Base-by-base conservation (phyloP, 176 grass and related monocot species). In the Oropetium thomaeum region DNA sequence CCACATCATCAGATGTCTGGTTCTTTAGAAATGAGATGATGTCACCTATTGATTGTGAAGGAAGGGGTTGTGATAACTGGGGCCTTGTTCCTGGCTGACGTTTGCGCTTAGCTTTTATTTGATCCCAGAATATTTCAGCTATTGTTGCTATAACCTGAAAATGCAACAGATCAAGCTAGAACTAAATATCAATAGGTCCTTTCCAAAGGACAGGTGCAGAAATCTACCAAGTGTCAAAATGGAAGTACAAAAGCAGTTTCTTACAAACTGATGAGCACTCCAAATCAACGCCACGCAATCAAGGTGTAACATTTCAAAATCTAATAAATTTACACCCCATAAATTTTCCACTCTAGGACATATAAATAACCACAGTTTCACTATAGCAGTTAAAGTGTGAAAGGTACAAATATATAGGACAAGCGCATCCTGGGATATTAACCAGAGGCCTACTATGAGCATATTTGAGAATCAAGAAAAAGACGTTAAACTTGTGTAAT, bases 81-180 rank as follows among this genome's bases (percentile, higher is more conserved):
- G 88, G 76, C 79, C 77, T 87, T 49, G 62, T 87, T 61, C 85
- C 82, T 51, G 93, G 60, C 35, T 60, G 79, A 14, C 16, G 34
- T 79, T 90, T 90, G 31, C 29, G 29, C 54, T 89, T 91, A 49
- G 37, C 39, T 85, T 93, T 89, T 75, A 74, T 75, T 75, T 89
- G 78, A 58, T 93, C 94, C 74, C 88, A 97, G 59, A 93, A 52
- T 55, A 92, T 55, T 85, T 94, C 91, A 75, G 87, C 95, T 70
- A 94, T 69, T 69, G 84, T 53, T 79, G 78, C 75, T 71, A 94
- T 63, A 27, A 92, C 86, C 95, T 98, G 73, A 71, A 92, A 93
- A 75, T 66, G 45, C 39, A 71, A 84, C 25, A 77, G 42, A 47
- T 71, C 26, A 67, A 41, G 54, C 27, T 9, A 69, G 9, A 55